Conservation (phyloP, 2,329 filamentous ascomycete genomes). For the Immersiporthe knoxdaviesiana region DNA sequence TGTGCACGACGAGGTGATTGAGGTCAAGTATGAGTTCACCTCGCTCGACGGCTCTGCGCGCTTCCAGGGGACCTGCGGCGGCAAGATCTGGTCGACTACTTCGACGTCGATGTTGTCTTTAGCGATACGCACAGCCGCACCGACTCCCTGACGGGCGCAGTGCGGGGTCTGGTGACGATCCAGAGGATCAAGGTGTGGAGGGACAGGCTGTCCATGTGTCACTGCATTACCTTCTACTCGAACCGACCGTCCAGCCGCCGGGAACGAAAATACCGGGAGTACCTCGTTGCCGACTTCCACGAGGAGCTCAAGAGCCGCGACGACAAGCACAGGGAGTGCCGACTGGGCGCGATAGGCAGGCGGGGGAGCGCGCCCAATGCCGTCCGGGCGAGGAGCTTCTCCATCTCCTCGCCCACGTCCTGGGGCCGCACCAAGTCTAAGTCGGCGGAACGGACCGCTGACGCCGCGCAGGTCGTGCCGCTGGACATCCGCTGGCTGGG, state of each 20-base stretch:
- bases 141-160: conserved; percentile 50
- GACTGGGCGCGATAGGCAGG: conserved; percentile 46
- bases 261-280: conserved; percentile 52
- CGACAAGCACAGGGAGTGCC: conserved; percentile 49
- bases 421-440: conserved; percentile 41
- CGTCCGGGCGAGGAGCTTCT: conserved; percentile 45
- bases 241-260: conserved; percentile 41
- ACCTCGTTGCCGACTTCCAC: conserved; percentile 52
- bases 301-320: conserved; percentile 50
- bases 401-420: conserved; percentile 46
- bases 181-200: conserved; percentile 58
- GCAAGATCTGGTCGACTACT: conserved; percentile 54
- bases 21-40: conserved; percentile 56
- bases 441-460: conserved; percentile 32
- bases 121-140: conserved; percentile 53
- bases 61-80: conserved; percentile 53
- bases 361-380: conserved; percentile 44
- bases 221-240: conserved; percentile 53
- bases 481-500: conserved; percentile 53
- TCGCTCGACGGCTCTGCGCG: conserved; percentile 50
- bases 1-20: conserved; percentile 52
- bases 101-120: conserved; percentile 57
- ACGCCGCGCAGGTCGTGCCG: conserved; percentile 18
- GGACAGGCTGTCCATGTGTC: conserved; percentile 51
- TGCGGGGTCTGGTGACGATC: conserved; percentile 54